Conservation (phyloP, 192 early-diverging fungal species). For the Paraglomus occultum region DNA sequence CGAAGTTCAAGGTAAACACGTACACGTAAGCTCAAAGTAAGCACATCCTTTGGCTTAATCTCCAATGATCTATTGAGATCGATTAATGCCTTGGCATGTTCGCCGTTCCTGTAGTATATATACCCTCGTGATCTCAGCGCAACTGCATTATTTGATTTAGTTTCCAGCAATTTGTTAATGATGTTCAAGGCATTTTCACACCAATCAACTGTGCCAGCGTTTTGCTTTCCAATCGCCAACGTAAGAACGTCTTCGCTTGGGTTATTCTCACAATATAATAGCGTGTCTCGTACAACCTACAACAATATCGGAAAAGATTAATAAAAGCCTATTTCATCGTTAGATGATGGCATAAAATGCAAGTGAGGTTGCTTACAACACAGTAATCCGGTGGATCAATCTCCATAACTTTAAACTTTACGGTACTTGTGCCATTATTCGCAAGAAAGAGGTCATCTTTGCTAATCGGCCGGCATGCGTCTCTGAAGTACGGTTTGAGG, state of each 20-base stretch:
- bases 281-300: constrained; percentile 94
- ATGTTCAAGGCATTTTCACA: neutral
- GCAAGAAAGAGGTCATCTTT: constrained; percentile 80
- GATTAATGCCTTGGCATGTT: neutral
- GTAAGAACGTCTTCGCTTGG: constrained; percentile 81
- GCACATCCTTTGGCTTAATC: neutral
- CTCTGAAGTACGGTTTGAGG: constrained; percentile 85
- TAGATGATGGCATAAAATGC: neutral
- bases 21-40: neutral
- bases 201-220: neutral
- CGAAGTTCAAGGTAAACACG: neutral
- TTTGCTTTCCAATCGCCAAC: too few species aligned
- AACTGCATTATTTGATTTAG: constrained; percentile 2
- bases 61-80: constrained; percentile 17
- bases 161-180: neutral
- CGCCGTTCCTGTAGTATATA: neutral
- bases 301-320: constrained; percentile 1
- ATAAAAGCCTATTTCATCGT: neutral
- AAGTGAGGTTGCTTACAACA: constrained; percentile 52
- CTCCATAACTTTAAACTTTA: constrained; percentile 89
- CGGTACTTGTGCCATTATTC: constrained; percentile 75
- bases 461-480: constrained; percentile 80
- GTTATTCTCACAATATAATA: constrained; percentile 98
- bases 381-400: constrained; percentile 80
- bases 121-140: neutral